Evolutionary conservation across 306 rosid genomes (phyloP).

Genomic region (cucumber (Cucumis sativus)): Cucumber_9930_V3 NC_026659.2:31139001-31139500

Average conservation of each 20-base stretch:
- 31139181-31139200: not conserved
- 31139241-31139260: not conserved
- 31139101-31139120: conserved; percentile 33
- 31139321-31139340: not conserved
- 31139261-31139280: not conserved
- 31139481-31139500: not conserved
- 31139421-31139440: not conserved
- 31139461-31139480: too few species aligned
- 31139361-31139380: too few species aligned
- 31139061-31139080: conserved; percentile 95
- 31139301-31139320: not conserved
- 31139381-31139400: not conserved
- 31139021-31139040: conserved; percentile 76
- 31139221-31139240: not conserved
- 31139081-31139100: conserved; percentile 91
- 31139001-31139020: not conserved
- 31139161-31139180: not conserved
- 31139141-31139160: not conserved
- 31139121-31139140: not conserved
- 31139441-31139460: too few species aligned
- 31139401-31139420: not conserved
- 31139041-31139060: conserved; percentile 90
- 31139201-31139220: not conserved
- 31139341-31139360: not conserved
- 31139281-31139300: not conserved